Percentiles rank a stretch among this genome's conserved stretches.
phyloP scores from a whole-genome alignment of 129 eudicot genomes.

The Daucus carota region DNA sequence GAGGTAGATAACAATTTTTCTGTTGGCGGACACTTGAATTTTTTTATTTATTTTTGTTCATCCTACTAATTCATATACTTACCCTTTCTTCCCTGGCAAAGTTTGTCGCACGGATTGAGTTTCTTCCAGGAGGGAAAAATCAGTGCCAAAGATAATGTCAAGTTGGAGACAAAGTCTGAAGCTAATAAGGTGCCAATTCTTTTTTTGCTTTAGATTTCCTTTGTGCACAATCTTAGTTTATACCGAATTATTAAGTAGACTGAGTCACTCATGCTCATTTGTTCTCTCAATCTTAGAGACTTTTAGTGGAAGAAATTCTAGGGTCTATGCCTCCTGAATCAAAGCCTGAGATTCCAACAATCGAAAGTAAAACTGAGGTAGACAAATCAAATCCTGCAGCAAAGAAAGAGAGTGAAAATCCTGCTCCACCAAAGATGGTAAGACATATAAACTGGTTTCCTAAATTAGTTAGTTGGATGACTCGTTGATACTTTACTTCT shows the following conservation, averaged over 20 bases:
- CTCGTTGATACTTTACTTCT: too few relatives aligned
- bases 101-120: conserved; percentile 89
- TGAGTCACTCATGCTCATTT: neutral
- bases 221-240: neutral
- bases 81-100: conserved; percentile 19
- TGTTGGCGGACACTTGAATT: neutral
- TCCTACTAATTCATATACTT: neutral
- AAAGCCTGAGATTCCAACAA: conserved; percentile 37
- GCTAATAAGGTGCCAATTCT: conserved; percentile 45
- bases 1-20: conserved; percentile 32
- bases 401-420: conserved; percentile 37
- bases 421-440: conserved; percentile 42
- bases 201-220: neutral
- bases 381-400: conserved; percentile 48
- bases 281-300: conserved; percentile 6
- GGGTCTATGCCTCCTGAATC: conserved; percentile 16
- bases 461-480: too few relatives aligned
- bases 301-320: conserved; percentile 26
- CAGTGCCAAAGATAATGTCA: conserved; percentile 56
- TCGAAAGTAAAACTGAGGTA: conserved; percentile 53
- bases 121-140: conserved; percentile 72
- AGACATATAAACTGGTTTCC: conserved; percentile 12
- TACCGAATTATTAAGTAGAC: neutral
- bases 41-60: neutral
- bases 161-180: conserved; percentile 70